Conservation (phyloP, 2,329 filamentous ascomycete genomes). For the Epichloe baconii region DNA sequence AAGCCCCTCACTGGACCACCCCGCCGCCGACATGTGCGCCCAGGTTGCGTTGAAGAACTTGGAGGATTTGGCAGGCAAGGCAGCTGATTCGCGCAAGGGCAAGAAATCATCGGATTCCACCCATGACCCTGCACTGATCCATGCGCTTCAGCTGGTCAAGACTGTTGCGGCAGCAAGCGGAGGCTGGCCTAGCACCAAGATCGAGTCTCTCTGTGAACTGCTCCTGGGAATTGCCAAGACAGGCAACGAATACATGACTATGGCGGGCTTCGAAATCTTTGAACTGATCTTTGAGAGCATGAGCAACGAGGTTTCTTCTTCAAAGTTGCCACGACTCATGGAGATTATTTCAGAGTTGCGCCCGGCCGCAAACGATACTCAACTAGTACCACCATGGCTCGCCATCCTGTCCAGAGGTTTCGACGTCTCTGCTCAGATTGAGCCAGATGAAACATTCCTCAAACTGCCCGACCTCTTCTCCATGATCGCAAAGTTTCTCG, state of each 20-base stretch:
- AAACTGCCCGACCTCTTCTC: constrained; percentile 77
- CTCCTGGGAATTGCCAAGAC: constrained; percentile 79
- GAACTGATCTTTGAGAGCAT: constrained; percentile 93
- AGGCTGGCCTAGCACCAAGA: constrained; percentile 94
- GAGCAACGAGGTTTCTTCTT: constrained; percentile 72
- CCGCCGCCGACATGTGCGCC: constrained; percentile 90
- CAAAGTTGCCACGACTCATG: constrained; percentile 78
- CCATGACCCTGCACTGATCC: constrained; percentile 76
- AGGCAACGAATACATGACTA: constrained; percentile 89
- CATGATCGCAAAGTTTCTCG: constrained; percentile 68
- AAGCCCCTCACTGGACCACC: constrained; percentile 85
- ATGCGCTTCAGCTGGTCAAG: constrained; percentile 85
- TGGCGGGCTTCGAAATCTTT: constrained; percentile 94
- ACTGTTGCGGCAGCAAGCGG: constrained; percentile 75
- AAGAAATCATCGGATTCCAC: constrained; percentile 46
- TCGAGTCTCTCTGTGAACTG: constrained; percentile 81
- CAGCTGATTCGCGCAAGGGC: constrained; percentile 47
- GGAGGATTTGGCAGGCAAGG: constrained; percentile 55
- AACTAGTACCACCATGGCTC: constrained; percentile 91
- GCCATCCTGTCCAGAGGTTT: constrained; percentile 90
- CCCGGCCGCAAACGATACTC: constrained; percentile 84
- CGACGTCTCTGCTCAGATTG: constrained; percentile 80
- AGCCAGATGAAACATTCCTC: constrained; percentile 81
- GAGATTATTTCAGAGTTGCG: constrained; percentile 87
- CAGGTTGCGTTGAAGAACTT: constrained; percentile 77